These are phyloP conservation scores for Pilaira anomala DNA, from an alignment of 192 early-diverging fungal genomes.

Conservation along the genomic window DNA sequence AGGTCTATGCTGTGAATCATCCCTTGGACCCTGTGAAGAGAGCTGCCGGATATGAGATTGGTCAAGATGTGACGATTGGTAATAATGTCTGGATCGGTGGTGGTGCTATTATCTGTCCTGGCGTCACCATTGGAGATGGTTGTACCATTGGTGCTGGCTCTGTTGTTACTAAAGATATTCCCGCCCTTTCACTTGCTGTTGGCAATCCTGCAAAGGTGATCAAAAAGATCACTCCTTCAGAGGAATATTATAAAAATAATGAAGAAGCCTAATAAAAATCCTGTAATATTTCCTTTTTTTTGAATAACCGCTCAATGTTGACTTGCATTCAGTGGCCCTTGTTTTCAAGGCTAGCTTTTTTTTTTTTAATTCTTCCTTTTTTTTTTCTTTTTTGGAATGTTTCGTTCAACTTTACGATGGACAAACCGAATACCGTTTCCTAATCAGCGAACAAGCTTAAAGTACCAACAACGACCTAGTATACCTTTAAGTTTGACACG, in stretches of 20 bases:
- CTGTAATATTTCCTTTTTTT: background rate
- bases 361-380: too few relatives aligned
- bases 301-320: background rate
- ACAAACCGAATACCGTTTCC: too few relatives aligned
- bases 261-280: background rate
- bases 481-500: too few relatives aligned
- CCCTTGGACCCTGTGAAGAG: slow-evolving; percentile 59
- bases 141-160: slow-evolving; percentile 72
- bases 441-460: too few relatives aligned
- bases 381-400: too few relatives aligned
- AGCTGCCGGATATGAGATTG: slow-evolving; percentile 38
- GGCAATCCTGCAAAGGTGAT: slow-evolving; percentile 87
- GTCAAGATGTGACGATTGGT: slow-evolving; percentile 65
- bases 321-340: too few relatives aligned
- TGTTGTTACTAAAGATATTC: slow-evolving; percentile 89
- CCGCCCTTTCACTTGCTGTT: slow-evolving; percentile 68
- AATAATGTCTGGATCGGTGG: slow-evolving; percentile 90
- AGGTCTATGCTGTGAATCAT: slow-evolving; percentile 72
- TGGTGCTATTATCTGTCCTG: slow-evolving; percentile 71
- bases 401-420: too few relatives aligned
- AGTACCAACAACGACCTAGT: too few relatives aligned
- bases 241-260: background rate
- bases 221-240: slow-evolving; percentile 25
- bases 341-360: too few relatives aligned
- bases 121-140: slow-evolving; percentile 85